Evolutionary conservation across 371 early-diverging fungal species (phyloP).

Genomic region (Actinomortierella ambigua): DNA sequence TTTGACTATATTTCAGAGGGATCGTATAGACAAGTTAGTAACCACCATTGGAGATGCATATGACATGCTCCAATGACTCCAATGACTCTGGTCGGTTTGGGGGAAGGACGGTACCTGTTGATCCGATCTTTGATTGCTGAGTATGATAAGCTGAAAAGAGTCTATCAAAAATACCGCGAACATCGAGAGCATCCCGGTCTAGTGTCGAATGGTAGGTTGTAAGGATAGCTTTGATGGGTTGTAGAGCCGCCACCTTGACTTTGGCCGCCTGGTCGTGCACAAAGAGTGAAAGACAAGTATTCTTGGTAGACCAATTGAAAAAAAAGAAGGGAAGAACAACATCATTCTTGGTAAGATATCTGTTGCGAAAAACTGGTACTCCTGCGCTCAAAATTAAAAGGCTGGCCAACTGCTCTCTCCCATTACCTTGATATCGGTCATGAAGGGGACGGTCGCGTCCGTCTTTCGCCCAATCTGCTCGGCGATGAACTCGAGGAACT

Average conservation of each 20-base stretch:
- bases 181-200: conserved; percentile 36
- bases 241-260: conserved; percentile 27
- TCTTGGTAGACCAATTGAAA: conserved; percentile 2
- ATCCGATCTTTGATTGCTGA: conserved; percentile 39
- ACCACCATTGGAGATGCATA: background rate
- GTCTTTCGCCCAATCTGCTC: conserved; percentile 34
- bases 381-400: background rate
- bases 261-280: conserved; percentile 28
- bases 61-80: background rate
- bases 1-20: conserved; percentile 35
- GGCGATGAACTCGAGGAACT: conserved; percentile 44
- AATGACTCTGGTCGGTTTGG: background rate
- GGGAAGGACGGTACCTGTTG: conserved; percentile 9
- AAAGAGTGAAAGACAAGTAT: conserved; percentile 25
- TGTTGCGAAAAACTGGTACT: background rate
- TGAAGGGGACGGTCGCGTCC: conserved; percentile 21
- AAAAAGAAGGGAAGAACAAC: background rate
- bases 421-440: conserved; percentile 38
- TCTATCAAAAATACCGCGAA: conserved; percentile 22
- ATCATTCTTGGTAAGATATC: background rate
- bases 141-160: conserved; percentile 33
- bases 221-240: conserved; percentile 38
- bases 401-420: no score
- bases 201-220: conserved; percentile 23
- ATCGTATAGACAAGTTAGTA: background rate